Base-by-base conservation (phyloP, 192 early-diverging fungal species). In the Linnemannia elongata region DNA sequence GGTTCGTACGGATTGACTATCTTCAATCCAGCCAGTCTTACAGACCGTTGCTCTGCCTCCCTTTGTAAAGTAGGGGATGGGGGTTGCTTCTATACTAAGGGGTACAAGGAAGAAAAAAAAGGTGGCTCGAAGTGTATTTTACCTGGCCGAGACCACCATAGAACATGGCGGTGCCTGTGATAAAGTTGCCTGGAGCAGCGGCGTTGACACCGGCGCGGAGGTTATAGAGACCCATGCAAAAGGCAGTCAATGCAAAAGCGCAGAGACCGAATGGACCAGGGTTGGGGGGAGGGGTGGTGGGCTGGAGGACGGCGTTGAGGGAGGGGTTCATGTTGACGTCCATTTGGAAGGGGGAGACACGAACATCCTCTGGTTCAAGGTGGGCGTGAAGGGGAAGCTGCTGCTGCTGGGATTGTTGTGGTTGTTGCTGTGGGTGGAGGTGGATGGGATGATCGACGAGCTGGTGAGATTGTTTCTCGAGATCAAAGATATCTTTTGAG, bases 181-280 rank as follows among this genome's bases (percentile, higher is more conserved):
- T 74, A 57, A 78, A 77, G 68, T 87, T 87, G 75, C 72, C 80
- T 20, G 85, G 85, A 1, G 79, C 72, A 22, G 81, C 73, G n/a
- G 75, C 45, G 9, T 47, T 35, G 38, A 81, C 49, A 20, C 79
- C 85, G 6, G 85, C 80, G 5, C 76, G 76, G 63, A 87, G 42
- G 75, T 87, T 87, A 38, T 81, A 87, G 15, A 87, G 72, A 35
- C 85, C 85, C 79, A 87, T 81, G 39, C 79, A 87, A 35, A 87
- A 87, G 36, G 85, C 79, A 41, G 85, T 87, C 57, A 87, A n/a
- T 1, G 85, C 75, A 81, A 87, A 87, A 49, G 85, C 85, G 35
- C 79, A 87, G 68, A 87, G 85, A 47, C 85, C 85, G 70, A 87
- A 87, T 17, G 85, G 85, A 6, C 79, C 79, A 7, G 85, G 79